These are phyloP conservation scores for Dichomitus squalens DNA, from an alignment of 1,284 basidiomycete genomes.

Conservation along the genomic window DNA sequence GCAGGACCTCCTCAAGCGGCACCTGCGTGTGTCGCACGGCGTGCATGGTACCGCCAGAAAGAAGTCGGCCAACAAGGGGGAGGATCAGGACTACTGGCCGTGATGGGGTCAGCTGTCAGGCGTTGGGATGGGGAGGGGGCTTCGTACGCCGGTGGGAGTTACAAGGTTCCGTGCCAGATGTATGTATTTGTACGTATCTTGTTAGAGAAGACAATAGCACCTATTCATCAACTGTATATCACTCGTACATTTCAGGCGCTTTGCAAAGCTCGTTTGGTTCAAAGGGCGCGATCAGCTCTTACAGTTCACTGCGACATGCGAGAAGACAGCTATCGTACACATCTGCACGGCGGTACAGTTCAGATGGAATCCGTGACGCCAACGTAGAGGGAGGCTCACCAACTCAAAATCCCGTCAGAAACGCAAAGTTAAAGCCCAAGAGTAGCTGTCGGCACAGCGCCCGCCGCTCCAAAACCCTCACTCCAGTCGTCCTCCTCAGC, in stretches of 20 bases:
- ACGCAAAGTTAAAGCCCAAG: conserved; percentile 16
- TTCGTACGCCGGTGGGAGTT: not conserved
- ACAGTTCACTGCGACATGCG: not conserved
- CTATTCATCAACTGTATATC: not conserved
- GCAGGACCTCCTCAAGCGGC: conserved; percentile 65
- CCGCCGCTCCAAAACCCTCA: conserved; percentile 14
- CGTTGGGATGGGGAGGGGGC: not conserved
- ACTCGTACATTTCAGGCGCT: not conserved
- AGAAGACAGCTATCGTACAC: not conserved
- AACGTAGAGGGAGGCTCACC: too few species aligned
- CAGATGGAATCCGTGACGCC: too few species aligned
- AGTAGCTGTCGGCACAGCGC: conserved; percentile 5
- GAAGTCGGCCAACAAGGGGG: conserved; percentile 23
- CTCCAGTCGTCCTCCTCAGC: conserved; percentile 29
- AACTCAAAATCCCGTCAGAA: too few species aligned
- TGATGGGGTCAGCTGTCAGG: conserved; percentile 2
- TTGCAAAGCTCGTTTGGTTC: not conserved
- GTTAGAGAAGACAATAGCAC: not conserved
- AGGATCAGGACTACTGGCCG: conserved; percentile 22
- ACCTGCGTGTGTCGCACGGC: conserved; percentile 57
- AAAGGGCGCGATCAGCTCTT: not conserved
- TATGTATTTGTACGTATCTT: not conserved
- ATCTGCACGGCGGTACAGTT: too few species aligned
- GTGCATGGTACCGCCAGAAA: conserved; percentile 21
- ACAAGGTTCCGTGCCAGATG: not conserved